Base-by-base conservation (phyloP, 768 basidiomycete genomes). In the Agaricus subrufescens region DNA sequence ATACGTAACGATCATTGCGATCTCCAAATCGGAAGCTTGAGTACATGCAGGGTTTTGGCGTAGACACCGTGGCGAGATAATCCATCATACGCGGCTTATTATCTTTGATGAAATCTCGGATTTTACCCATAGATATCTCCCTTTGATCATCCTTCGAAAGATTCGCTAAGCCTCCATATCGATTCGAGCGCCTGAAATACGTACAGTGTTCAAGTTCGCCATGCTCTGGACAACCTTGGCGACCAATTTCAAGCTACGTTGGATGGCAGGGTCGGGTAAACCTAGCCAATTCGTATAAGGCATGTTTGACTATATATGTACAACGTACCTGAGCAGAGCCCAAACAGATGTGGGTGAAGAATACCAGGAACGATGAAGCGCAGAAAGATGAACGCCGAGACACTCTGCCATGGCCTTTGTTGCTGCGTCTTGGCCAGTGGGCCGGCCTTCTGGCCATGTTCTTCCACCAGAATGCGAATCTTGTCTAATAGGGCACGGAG, bases 341-440 rank as follows among this genome's bases (percentile, higher is more conserved):
- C 86, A 65, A 91, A 94, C 4, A 92, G 71, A 68, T 93, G 89
- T 1, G 93, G 93, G 66, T 91, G 83, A n/a, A 94, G 77, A 56
- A 95, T 89, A 25, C 89, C 93, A 34, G 93, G 94, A 26, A 91
- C 89, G 58, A 95, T 87, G 68, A 94, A 93, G 42, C 93, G 82
- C 43, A 95, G 78, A 70, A 94, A 95, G 66, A 89, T 84, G 66
- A 95, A 94, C 1, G 93, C 92, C 37, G 89, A 91, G 43, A 95
- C 89, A 62, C 87, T 85, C 66, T 93, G 91, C 79, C 82, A 85
- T 34, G 83, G 88, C 31, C 91, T 71, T 31, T 87, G 77, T 40
- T 69, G 71, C 58, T 77, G 79, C 27, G 73, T 73, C 12, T 76
- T 78, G 7, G 77, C 72, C 9, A 69, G 59, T 8, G 60, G 60